Evolutionary conservation across 106 monocot species (phyloP).

Genomic region (Cymbidium sinense): DNA sequence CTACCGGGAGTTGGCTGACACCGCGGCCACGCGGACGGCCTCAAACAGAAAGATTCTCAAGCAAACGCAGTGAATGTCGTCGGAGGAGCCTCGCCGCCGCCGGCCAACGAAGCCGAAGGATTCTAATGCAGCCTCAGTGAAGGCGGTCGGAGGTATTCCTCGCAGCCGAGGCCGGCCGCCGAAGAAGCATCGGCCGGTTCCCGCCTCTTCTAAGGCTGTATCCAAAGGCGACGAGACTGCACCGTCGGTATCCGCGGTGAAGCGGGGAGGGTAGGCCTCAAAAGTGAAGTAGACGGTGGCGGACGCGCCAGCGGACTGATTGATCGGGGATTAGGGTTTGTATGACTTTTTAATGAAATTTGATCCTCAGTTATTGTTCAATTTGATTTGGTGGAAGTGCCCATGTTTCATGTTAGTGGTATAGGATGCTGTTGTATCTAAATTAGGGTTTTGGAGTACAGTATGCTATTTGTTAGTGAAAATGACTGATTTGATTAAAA

Average conservation of each 20-base stretch:
- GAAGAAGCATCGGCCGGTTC: slow-evolving; percentile 28
- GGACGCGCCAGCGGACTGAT: background rate
- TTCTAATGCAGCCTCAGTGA: slow-evolving; percentile 20
- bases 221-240: background rate
- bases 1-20: too few species aligned
- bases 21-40: slow-evolving; percentile 40
- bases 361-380: too few species aligned
- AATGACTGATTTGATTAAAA: too few species aligned
- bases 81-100: slow-evolving; percentile 24
- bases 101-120: slow-evolving; percentile 63
- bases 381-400: too few species aligned
- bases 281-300: slow-evolving; percentile 4
- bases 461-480: too few species aligned
- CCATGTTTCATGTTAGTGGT: too few species aligned
- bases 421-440: too few species aligned
- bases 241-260: slow-evolving; percentile 5
- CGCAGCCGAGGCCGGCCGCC: slow-evolving; percentile 38
- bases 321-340: background rate
- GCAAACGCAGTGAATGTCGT: background rate
- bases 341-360: too few species aligned
- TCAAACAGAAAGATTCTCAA: slow-evolving; percentile 42
- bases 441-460: too few species aligned
- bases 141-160: slow-evolving; percentile 29
- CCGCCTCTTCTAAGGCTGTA: background rate
- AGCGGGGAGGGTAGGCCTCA: slow-evolving; percentile 21